These are phyloP conservation scores for Teratosphaeria gauchensis DNA, from an alignment of 2,329 filamentous ascomycete genomes.

Conservation along the genomic window DNA sequence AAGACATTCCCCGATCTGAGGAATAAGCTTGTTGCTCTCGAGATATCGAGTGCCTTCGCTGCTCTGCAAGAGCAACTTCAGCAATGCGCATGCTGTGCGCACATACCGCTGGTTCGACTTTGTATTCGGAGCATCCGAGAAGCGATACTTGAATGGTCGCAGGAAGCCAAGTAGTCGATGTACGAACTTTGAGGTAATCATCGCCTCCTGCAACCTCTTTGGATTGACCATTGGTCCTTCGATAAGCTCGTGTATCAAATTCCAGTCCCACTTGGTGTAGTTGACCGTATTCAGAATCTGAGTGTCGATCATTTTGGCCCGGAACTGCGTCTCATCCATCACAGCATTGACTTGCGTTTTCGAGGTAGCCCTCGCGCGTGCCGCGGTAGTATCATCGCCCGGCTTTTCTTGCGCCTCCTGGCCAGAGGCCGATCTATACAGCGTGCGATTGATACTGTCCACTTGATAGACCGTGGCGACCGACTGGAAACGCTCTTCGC, in stretches of 20 bases:
- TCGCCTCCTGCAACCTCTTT: constrained; percentile 85
- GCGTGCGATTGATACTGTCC: constrained; percentile 87
- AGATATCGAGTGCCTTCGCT: constrained; percentile 76
- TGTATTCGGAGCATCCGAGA: constrained; percentile 81
- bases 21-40: constrained; percentile 81
- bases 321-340: constrained; percentile 55
- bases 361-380: constrained; percentile 35
- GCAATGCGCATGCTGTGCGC: constrained; percentile 75
- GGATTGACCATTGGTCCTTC: constrained; percentile 86
- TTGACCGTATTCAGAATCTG: constrained; percentile 83
- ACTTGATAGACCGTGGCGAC: constrained; percentile 94
- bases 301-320: constrained; percentile 61
- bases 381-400: constrained; percentile 21
- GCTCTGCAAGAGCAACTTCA: constrained; percentile 78
- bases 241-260: constrained; percentile 78
- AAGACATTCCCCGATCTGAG: constrained; percentile 90
- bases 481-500: constrained; percentile 66
- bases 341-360: constrained; percentile 50
- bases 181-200: constrained; percentile 91
- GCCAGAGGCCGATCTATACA: constrained; percentile 64
- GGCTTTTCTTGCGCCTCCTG: constrained; percentile 14
- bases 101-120: constrained; percentile 93
- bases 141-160: constrained; percentile 91
- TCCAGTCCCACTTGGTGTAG: constrained; percentile 96
- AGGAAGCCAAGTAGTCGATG: constrained; percentile 93